phyloP scores from a whole-genome alignment of 371 early-diverging fungal species.

The Mucor racemosus region DNA sequence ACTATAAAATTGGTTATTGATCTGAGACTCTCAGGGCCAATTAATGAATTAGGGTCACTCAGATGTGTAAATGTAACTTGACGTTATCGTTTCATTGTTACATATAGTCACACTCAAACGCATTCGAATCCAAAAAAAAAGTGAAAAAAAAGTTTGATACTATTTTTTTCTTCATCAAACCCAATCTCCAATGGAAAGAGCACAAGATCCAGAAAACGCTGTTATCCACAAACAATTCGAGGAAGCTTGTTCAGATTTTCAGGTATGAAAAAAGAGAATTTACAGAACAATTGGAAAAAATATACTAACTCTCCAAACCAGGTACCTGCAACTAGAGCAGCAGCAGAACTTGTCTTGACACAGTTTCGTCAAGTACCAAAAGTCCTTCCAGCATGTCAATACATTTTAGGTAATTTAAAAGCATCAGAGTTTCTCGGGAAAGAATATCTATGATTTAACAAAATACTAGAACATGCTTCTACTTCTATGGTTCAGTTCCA shows the following conservation, averaged over 20 bases:
- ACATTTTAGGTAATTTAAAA: conserved; percentile 58
- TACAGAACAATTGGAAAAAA: not conserved
- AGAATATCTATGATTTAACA: too few species aligned
- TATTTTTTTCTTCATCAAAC: not conserved
- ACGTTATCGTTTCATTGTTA: not conserved
- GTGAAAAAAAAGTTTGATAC: not conserved
- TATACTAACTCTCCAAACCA: not conserved
- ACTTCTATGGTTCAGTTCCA: conserved; percentile 68
- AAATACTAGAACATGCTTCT: conserved; percentile 52
- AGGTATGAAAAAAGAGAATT: conserved; percentile 37
- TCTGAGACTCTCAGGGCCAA: too few species aligned
- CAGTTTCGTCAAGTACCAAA: conserved; percentile 66
- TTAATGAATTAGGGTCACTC: too few species aligned
- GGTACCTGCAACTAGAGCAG: conserved; percentile 62
- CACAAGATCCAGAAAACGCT: conserved; percentile 35
- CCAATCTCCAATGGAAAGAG: conserved; percentile 14
- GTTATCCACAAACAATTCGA: conserved; percentile 57
- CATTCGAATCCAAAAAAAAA: not conserved
- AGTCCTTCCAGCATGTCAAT: conserved; percentile 66
- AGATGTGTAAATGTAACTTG: too few species aligned
- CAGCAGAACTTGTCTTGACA: conserved; percentile 62
- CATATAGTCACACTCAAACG: conserved; percentile 2
- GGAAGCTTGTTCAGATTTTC: conserved; percentile 70
- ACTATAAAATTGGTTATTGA: too few species aligned
- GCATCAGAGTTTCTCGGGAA: too few species aligned